These are phyloP conservation scores for Petasospora rhodanensis DNA, from an alignment of 1,139 yeast species.

Conservation along the genomic window DNA sequence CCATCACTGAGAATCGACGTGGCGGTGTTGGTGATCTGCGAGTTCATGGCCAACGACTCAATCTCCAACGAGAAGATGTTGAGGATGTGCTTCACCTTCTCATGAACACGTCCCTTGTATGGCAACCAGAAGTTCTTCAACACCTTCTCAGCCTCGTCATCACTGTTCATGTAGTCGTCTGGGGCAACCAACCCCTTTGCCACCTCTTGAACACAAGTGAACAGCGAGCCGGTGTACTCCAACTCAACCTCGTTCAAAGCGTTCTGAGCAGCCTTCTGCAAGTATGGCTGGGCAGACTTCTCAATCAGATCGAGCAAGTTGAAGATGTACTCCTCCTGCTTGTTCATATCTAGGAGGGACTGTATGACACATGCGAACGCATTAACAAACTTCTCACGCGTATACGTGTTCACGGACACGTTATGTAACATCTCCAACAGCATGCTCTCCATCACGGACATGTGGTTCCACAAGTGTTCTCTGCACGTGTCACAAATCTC, in stretches of 20 bases:
- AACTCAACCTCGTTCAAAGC: conserved; percentile 14
- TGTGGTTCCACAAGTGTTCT: conserved; percentile 38
- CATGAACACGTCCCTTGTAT: conserved; percentile 30
- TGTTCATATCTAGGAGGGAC: conserved; percentile 41
- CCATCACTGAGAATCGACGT: conserved; percentile 56
- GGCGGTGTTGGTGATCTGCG: conserved; percentile 50
- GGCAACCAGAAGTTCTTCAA: conserved; percentile 31
- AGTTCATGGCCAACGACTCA: conserved; percentile 32
- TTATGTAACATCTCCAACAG: conserved; percentile 50
- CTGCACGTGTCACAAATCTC: conserved; percentile 60
- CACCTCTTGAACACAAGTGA: conserved; percentile 59
- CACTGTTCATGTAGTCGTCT: conserved; percentile 40
- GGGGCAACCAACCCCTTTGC: conserved; percentile 65
- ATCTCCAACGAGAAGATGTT: conserved; percentile 40
- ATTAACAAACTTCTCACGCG: conserved; percentile 57
- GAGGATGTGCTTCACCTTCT: conserved; percentile 37
- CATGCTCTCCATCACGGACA: conserved; percentile 50
- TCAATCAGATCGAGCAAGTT: conserved; percentile 27
- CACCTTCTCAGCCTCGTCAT: conserved; percentile 3
- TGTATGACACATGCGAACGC: conserved; percentile 61
- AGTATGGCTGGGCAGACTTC: conserved; percentile 20
- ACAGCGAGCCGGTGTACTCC: conserved; percentile 45
- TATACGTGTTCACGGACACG: conserved; percentile 41
- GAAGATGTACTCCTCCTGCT: conserved; percentile 33
- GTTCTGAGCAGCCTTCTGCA: conserved; percentile 15